Percentiles rank a stretch among this genome's conserved stretches.
Conservation (phyloP, 179 eudicot genomes). For the Beta lomatogona region DNA sequence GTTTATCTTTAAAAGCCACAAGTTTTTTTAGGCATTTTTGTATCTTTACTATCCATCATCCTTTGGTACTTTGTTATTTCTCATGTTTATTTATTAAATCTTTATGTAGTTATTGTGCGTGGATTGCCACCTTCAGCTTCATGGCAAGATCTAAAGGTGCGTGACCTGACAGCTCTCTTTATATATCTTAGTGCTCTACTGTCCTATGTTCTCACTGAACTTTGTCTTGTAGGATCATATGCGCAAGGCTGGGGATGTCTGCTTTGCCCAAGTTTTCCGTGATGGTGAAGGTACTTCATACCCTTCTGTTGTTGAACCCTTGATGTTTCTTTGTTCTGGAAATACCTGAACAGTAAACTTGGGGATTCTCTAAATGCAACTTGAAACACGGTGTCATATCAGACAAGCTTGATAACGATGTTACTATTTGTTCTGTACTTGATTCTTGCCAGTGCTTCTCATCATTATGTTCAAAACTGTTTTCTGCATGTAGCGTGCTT, state of each 20-base stretch:
- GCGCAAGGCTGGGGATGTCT: slow-evolving; percentile 46
- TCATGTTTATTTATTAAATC: not conserved
- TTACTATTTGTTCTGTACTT: not conserved
- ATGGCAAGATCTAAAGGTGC: slow-evolving; percentile 42
- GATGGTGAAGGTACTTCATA: slow-evolving; percentile 39
- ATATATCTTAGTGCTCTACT: not conserved
- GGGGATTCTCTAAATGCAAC: not conserved
- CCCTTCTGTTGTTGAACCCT: not conserved
- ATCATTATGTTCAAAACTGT: no score
- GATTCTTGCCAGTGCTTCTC: no score
- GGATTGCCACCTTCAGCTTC: slow-evolving; percentile 41
- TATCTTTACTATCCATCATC: not conserved
- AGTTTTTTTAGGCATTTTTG: not conserved
- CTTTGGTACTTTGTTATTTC: not conserved
- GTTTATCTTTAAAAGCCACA: not conserved
- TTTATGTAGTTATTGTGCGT: slow-evolving; percentile 33
- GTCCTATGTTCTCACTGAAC: not conserved
- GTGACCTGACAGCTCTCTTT: not conserved
- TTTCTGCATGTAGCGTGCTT: not conserved
- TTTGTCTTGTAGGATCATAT: slow-evolving; percentile 33
- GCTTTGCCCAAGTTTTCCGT: slow-evolving; percentile 42
- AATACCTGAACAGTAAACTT: not conserved
- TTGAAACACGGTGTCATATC: not conserved
- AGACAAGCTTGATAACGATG: not conserved
- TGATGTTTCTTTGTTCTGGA: not conserved